Evolutionary conservation across 768 basidiomycete genomes (phyloP).

Genomic region (Boletus rubescentipes): DNA sequence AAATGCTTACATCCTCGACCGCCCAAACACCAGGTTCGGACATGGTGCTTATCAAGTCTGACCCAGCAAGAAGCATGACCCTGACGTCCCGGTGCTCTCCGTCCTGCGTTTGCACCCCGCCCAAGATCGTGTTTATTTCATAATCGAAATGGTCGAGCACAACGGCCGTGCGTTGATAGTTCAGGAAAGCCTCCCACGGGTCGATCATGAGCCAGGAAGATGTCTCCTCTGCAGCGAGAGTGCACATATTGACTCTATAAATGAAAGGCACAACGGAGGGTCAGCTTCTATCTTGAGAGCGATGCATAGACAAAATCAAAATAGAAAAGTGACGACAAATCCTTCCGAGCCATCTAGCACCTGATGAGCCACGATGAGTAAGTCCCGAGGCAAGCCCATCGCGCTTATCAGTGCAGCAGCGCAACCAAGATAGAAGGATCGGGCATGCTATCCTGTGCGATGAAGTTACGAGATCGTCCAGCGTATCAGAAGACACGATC

Average conservation of each 20-base stretch:
- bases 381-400: slow-evolving; percentile 10
- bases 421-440: slow-evolving; percentile 15
- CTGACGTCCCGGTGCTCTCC: slow-evolving; percentile 75
- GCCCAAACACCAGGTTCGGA: slow-evolving; percentile 98
- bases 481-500: slow-evolving; percentile 12
- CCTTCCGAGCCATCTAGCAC: slow-evolving; percentile 4
- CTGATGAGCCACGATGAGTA: slow-evolving; percentile 7
- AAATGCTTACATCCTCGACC: slow-evolving; percentile 77
- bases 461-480: slow-evolving; percentile 5
- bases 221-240: slow-evolving; percentile 85
- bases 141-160: slow-evolving; percentile 97
- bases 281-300: slow-evolving; percentile 21
- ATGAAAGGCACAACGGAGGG: slow-evolving; percentile 16
- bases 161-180: slow-evolving; percentile 93
- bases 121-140: slow-evolving; percentile 83
- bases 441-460: slow-evolving; percentile 8
- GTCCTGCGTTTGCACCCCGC: slow-evolving; percentile 73
- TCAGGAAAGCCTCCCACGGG: slow-evolving; percentile 94
- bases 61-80: slow-evolving; percentile 96
- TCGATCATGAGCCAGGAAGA: slow-evolving; percentile 97
- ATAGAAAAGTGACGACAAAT: slow-evolving; percentile 2
- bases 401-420: slow-evolving; percentile 11
- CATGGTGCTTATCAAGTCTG: slow-evolving; percentile 96
- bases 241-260: slow-evolving; percentile 81
- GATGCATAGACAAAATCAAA: background rate